These are phyloP conservation scores for Karstenula rhodostoma DNA, from an alignment of 2,329 filamentous ascomycete genomes.

Conservation along the genomic window DNA sequence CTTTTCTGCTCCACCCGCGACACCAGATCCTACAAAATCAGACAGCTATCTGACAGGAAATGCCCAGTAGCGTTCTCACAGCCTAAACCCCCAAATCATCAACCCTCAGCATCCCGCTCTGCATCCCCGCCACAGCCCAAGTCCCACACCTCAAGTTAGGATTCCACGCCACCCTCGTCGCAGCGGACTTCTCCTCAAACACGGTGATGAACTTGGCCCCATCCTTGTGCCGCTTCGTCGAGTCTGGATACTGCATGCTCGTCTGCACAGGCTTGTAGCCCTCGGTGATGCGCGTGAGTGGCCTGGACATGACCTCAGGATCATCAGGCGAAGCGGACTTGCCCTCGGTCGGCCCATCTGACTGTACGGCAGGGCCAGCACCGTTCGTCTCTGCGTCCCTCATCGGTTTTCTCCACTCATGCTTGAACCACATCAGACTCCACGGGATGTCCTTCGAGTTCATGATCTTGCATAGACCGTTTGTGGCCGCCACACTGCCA, in stretches of 20 bases:
- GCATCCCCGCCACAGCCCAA: constrained; percentile 61
- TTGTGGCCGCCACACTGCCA: constrained; percentile 61
- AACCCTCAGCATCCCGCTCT: constrained; percentile 57
- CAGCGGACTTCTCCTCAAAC: constrained; percentile 55
- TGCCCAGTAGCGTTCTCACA: background rate
- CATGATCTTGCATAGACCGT: constrained; percentile 60
- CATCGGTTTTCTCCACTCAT: constrained; percentile 60
- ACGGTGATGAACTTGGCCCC: constrained; percentile 50
- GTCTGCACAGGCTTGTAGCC: constrained; percentile 50
- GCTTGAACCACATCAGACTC: constrained; percentile 65
- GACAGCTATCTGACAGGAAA: no score
- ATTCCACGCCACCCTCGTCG: constrained; percentile 60
- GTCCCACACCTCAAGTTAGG: constrained; percentile 58
- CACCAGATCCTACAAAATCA: no score
- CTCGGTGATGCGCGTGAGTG: constrained; percentile 50
- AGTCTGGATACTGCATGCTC: constrained; percentile 31
- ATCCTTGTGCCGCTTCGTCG: constrained; percentile 34
- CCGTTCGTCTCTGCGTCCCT: constrained; percentile 10
- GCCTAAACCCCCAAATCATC: constrained; percentile 54
- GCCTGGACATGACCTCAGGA: constrained; percentile 2
- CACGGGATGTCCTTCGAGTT: constrained; percentile 60
- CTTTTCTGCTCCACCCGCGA: no score
- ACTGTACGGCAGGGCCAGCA: constrained; percentile 13
- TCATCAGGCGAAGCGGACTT: background rate
- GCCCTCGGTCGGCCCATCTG: background rate